These are phyloP conservation scores for Quercus phellos DNA, from an alignment of 331 rosid species.

Conservation along the genomic window DNA sequence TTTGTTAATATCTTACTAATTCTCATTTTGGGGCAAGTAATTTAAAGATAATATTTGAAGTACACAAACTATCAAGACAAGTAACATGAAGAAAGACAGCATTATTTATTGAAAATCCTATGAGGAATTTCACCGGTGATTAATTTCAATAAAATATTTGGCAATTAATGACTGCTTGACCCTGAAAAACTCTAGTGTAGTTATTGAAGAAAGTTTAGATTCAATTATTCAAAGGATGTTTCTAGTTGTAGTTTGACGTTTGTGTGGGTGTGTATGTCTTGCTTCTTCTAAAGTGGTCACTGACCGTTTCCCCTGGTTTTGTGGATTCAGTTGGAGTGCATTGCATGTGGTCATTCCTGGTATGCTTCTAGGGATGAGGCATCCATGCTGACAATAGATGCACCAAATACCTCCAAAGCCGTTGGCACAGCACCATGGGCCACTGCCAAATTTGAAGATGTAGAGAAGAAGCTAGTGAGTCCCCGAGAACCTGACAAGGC, in stretches of 20 bases:
- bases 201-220: neutral
- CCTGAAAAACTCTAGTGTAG: neutral
- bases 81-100: neutral
- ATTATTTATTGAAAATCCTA: neutral
- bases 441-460: slow-evolving; percentile 64
- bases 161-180: neutral
- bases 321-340: slow-evolving; percentile 77
- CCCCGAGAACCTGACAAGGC: slow-evolving; percentile 57
- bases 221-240: neutral
- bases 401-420: slow-evolving; percentile 38
- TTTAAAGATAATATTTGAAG: neutral
- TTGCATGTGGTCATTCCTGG: slow-evolving; percentile 85
- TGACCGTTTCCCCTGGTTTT: slow-evolving; percentile 9
- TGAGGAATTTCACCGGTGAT: neutral
- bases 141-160: neutral
- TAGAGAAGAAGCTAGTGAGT: slow-evolving; percentile 63
- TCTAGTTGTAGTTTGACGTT: neutral
- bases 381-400: slow-evolving; percentile 59
- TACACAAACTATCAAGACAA: neutral
- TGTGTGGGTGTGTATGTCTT: neutral
- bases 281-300: neutral
- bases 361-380: slow-evolving; percentile 77
- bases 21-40: neutral
- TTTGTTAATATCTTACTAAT: neutral
- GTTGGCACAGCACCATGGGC: slow-evolving; percentile 60